Evolutionary conservation across 495 filamentous ascomycete species (phyloP).

Genomic region (Hypoxylon crocopeplum): DNA sequence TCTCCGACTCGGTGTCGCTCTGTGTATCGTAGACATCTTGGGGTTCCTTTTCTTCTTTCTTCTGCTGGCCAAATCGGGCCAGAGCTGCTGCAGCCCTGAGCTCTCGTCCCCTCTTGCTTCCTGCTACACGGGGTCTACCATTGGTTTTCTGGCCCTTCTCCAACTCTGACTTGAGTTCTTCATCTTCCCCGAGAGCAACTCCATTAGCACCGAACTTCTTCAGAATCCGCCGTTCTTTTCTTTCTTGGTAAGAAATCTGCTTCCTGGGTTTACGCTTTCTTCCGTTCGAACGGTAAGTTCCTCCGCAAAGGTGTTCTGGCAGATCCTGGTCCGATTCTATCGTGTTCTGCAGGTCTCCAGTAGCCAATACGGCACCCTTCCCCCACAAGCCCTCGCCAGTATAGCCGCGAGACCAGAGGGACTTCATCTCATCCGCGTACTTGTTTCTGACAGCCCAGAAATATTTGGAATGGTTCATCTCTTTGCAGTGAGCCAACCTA

Average conservation of each 20-base stretch:
- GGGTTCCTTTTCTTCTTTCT: constrained; percentile 51
- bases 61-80: constrained; percentile 69
- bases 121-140: constrained; percentile 73
- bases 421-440: constrained; percentile 69
- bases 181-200: constrained; percentile 69
- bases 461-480: constrained; percentile 79
- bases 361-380: constrained; percentile 63
- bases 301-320: constrained; percentile 72
- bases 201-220: constrained; percentile 79
- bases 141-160: constrained; percentile 66
- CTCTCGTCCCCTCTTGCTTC: constrained; percentile 73
- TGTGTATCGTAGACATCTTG: constrained; percentile 42
- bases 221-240: constrained; percentile 66
- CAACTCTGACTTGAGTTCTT: constrained; percentile 63
- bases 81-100: constrained; percentile 77
- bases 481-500: constrained; percentile 75
- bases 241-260: constrained; percentile 66
- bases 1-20: constrained; percentile 43
- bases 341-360: constrained; percentile 61
- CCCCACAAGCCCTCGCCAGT: constrained; percentile 83
- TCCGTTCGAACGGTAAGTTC: constrained; percentile 64
- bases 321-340: constrained; percentile 59
- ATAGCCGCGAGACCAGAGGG: constrained; percentile 68
- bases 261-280: constrained; percentile 60
- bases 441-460: constrained; percentile 77